Base-by-base conservation (phyloP, 148 eudicot genomes). In the Cornus kousa region DNA sequence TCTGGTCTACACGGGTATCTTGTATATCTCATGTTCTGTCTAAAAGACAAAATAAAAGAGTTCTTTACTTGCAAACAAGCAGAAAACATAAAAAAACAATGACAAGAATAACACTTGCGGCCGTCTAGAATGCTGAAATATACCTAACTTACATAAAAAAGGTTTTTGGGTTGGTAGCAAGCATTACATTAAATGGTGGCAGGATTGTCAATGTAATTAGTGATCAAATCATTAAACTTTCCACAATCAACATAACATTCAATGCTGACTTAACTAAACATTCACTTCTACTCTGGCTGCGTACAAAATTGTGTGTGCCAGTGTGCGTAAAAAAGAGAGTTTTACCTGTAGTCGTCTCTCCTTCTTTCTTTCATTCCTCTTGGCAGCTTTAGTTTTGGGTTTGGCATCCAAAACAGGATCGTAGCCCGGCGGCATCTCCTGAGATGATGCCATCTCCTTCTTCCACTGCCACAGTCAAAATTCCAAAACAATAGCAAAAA, bases 291-390 rank as follows among this genome's bases (percentile, higher is more conserved):
- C 28, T 5, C 8, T 40, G 33, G 74, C 35, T 6, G 3, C 74
- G 3, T 72, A 23, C 35, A 43, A 43, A 37, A 2, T 39, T 14
- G 9, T 35, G 37, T 2, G 37, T 4, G 37, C 37, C 5, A 35
- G 37, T 2, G 37, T 2, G 37, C 3, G 37, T 2, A 35, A 5
- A 33, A 13, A 46, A 43, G 22, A 48, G 64, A 55, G 40, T 37
- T 37, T 71, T 35, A 88, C 93, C 88, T 88, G 91, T 59, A 83
- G 86, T 70, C 89, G 91, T 82, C 91, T 94, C 70, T 92, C 98
- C 85, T 94, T 94, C 90, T 94, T 94, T 69, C 91, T 84, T 85
- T 94, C 98, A 74, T 91, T 94, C 86, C 97, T 87, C 85, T 92
- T 94, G 14, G 89, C 93, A 69, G 96, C 62, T 85, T 95, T 95